A percentile compares a stretch with the other conserved stretches of the same genome.
Evolutionary conservation across 495 filamentous ascomycete species (phyloP).

Genomic region (Penicillium canescens): DNA sequence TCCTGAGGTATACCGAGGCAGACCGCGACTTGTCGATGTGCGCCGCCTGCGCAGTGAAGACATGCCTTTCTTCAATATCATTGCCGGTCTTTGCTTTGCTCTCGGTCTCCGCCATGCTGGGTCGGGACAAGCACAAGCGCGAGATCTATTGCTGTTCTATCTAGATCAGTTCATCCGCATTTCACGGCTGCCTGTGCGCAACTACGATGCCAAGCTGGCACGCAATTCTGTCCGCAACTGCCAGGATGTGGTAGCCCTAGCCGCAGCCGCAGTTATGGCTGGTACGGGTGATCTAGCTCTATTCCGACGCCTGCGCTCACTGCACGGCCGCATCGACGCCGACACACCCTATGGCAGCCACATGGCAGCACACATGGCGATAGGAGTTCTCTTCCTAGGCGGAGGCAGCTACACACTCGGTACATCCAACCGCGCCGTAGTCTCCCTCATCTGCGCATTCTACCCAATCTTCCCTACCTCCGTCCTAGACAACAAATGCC

Average conservation of each 20-base stretch:
- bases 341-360: slow-evolving; percentile 92
- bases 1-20: slow-evolving; percentile 62
- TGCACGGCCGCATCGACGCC: slow-evolving; percentile 83
- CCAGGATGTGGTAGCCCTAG: slow-evolving; percentile 79
- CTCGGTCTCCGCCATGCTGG: slow-evolving; percentile 86
- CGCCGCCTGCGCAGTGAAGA: slow-evolving; percentile 67
- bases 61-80: slow-evolving; percentile 89
- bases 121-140: slow-evolving; percentile 67
- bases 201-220: slow-evolving; percentile 80
- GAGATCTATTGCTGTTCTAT: slow-evolving; percentile 80
- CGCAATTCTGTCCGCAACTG: slow-evolving; percentile 84
- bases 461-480: slow-evolving; percentile 89
- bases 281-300: slow-evolving; percentile 87
- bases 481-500: slow-evolving; percentile 89
- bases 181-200: slow-evolving; percentile 61
- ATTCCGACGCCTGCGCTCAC: slow-evolving; percentile 83
- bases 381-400: slow-evolving; percentile 88
- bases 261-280: slow-evolving; percentile 88
- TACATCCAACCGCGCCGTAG: slow-evolving; percentile 83
- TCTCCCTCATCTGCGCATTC: slow-evolving; percentile 84
- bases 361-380: slow-evolving; percentile 86
- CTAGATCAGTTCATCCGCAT: slow-evolving; percentile 86
- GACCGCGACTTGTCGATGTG: slow-evolving; percentile 53
- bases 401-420: slow-evolving; percentile 90
- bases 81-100: slow-evolving; percentile 84